Percentiles rank a stretch among this genome's conserved stretches.
phyloP scores from a whole-genome alignment of 148 eudicot genomes.

The Rhododendron mucronatum region DNA sequence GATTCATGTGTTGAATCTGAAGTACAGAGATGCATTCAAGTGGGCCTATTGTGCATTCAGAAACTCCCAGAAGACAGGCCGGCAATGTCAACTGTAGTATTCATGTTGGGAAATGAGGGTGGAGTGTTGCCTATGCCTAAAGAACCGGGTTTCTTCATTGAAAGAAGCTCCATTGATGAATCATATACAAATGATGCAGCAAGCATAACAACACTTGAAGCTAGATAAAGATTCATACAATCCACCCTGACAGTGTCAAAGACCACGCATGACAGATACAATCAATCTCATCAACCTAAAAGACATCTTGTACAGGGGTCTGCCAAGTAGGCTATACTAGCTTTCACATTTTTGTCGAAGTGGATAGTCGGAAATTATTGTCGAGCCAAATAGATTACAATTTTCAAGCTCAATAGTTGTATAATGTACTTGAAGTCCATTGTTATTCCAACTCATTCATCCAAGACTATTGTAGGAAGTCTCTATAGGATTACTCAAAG shows the following conservation, averaged over 20 bases:
- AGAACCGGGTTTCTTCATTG: slow-evolving; percentile 20
- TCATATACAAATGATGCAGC: neutral
- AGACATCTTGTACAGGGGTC: neutral
- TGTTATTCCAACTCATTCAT: too few relatives aligned
- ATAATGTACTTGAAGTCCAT: too few relatives aligned
- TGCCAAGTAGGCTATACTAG: too few relatives aligned
- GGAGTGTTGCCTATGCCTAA: slow-evolving; percentile 15
- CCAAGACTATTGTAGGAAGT: too few relatives aligned
- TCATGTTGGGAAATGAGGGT: slow-evolving; percentile 15
- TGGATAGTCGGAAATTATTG: too few relatives aligned
- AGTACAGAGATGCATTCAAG: slow-evolving; percentile 4
- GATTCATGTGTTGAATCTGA: neutral
- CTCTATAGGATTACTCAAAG: too few relatives aligned
- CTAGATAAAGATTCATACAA: neutral
- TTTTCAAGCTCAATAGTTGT: too few relatives aligned
- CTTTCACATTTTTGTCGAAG: too few relatives aligned
- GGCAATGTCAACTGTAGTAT: slow-evolving; percentile 13
- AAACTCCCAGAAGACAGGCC: slow-evolving; percentile 22
- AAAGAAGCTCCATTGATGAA: neutral
- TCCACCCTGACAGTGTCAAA: too few relatives aligned
- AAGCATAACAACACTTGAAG: neutral
- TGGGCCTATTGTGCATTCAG: slow-evolving; percentile 26
- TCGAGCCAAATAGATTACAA: too few relatives aligned
- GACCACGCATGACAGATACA: neutral
- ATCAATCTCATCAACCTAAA: neutral